These are phyloP conservation scores for Alternaria consortialis DNA, from an alignment of 2,329 filamentous ascomycete genomes.

Conservation along the genomic window DNA sequence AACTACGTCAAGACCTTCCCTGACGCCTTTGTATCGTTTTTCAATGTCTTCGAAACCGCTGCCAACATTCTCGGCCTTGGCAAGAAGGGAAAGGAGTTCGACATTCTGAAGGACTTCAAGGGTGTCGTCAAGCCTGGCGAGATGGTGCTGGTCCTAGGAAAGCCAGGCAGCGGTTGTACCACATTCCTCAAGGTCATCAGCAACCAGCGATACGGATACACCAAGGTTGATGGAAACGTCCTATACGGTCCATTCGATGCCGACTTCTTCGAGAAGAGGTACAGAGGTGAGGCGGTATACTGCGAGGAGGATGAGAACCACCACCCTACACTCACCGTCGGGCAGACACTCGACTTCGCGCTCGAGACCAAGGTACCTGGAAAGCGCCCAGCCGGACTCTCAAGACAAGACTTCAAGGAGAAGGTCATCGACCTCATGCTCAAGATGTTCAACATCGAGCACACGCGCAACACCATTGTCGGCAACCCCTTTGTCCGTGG, in stretches of 20 bases:
- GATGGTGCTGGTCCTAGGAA: constrained; percentile 85
- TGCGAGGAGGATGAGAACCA: constrained; percentile 89
- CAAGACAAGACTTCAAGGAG: constrained; percentile 77
- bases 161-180: constrained; percentile 70
- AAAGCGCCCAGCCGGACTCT: constrained; percentile 78
- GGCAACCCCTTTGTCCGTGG: constrained; percentile 81
- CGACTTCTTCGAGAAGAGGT: constrained; percentile 73
- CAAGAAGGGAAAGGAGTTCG: constrained; percentile 74
- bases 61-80: constrained; percentile 70
- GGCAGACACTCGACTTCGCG: constrained; percentile 86
- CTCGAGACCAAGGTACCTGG: constrained; percentile 85
- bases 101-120: constrained; percentile 76
- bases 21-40: constrained; percentile 77
- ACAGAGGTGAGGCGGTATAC: constrained; percentile 84
- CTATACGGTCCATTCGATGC: constrained; percentile 77
- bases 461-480: constrained; percentile 84
- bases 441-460: constrained; percentile 94
- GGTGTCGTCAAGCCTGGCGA: constrained; percentile 73
- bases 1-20: constrained; percentile 80
- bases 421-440: constrained; percentile 77
- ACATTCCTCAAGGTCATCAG: constrained; percentile 64
- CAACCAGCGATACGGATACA: constrained; percentile 67
- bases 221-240: constrained; percentile 74
- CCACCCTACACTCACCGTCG: constrained; percentile 84
- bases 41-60: constrained; percentile 75